phyloP scores from a whole-genome alignment of 169 alveolate genomes.

The Plasmodium fragile region DNA sequence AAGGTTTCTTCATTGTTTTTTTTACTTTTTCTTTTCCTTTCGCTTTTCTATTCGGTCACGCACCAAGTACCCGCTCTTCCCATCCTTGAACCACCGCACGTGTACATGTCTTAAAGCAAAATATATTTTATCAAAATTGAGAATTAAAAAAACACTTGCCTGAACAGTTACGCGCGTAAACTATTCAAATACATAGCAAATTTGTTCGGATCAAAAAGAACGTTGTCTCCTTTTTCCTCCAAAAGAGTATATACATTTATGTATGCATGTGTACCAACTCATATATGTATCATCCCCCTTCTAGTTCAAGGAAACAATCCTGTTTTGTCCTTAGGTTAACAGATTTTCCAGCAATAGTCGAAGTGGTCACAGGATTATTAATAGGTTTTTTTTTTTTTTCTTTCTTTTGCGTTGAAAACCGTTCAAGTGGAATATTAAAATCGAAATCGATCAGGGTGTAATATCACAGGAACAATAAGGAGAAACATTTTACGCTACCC shows the following conservation, averaged over 20 bases:
- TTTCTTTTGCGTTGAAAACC: neutral
- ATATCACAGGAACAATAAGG: neutral
- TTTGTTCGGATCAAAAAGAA: neutral
- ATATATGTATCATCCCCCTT: neutral
- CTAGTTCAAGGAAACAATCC: neutral
- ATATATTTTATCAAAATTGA: neutral
- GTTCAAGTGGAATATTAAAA: neutral
- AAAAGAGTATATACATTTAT: neutral
- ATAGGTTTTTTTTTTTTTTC: neutral
- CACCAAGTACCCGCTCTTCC: neutral
- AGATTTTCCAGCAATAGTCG: neutral
- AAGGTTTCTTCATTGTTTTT: neutral
- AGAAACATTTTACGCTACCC: neutral
- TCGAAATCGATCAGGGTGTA: neutral
- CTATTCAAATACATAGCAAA: neutral
- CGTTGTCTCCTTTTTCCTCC: neutral
- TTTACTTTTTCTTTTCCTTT: neutral
- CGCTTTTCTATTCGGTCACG: neutral
- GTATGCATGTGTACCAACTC: neutral
- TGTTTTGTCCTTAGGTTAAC: neutral
- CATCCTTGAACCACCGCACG: neutral
- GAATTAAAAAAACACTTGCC: neutral
- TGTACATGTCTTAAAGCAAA: neutral
- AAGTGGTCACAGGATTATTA: neutral
- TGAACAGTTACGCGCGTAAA: neutral